A percentile compares a stretch with the other conserved stretches of the same genome.
These are phyloP conservation scores for Dioszegia hungarica DNA, from an alignment of 768 basidiomycete species.

Conservation along the genomic window DNA sequence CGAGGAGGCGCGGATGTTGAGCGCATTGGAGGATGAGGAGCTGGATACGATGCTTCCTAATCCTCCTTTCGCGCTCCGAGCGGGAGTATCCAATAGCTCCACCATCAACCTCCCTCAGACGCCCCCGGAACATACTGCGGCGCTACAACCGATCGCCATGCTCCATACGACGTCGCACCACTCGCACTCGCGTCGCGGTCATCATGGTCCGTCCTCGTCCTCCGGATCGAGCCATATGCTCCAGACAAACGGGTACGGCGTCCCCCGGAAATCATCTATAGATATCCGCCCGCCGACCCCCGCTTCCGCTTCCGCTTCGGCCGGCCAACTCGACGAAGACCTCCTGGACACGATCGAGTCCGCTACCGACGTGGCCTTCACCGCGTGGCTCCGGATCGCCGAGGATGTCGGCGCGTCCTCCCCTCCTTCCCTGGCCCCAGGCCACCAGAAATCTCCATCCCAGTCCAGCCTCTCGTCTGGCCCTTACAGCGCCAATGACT, in stretches of 20 bases:
- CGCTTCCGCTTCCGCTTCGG: conserved; percentile 60
- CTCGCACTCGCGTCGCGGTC: conserved; percentile 36
- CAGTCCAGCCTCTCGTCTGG: conserved; percentile 4
- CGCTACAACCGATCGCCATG: conserved; percentile 17
- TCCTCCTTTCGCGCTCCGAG: conserved; percentile 2
- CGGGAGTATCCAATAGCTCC: conserved; percentile 13
- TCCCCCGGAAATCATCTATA: conserved; percentile 44
- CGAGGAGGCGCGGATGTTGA: conserved; percentile 11
- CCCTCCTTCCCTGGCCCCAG: background rate
- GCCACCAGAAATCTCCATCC: conserved; percentile 21
- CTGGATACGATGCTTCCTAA: conserved; percentile 8
- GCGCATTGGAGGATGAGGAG: conserved; percentile 4
- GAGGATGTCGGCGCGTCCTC: conserved; percentile 55
- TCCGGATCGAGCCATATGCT: conserved; percentile 51
- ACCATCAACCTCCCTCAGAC: conserved; percentile 17
- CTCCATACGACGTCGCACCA: conserved; percentile 47
- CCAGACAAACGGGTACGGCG: conserved; percentile 12
- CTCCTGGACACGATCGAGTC: conserved; percentile 70
- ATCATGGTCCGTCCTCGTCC: conserved; percentile 48
- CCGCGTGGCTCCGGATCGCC: conserved; percentile 76
- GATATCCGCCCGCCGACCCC: conserved; percentile 48
- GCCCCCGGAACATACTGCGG: conserved; percentile 16
- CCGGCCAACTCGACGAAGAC: conserved; percentile 70
- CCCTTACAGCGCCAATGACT: background rate
- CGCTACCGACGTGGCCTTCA: conserved; percentile 72